Evolutionary conservation across 2,329 filamentous ascomycete genomes (phyloP), one percentile per base, ranked within the genome.

Genomic region (Penicillium freii): DNA sequence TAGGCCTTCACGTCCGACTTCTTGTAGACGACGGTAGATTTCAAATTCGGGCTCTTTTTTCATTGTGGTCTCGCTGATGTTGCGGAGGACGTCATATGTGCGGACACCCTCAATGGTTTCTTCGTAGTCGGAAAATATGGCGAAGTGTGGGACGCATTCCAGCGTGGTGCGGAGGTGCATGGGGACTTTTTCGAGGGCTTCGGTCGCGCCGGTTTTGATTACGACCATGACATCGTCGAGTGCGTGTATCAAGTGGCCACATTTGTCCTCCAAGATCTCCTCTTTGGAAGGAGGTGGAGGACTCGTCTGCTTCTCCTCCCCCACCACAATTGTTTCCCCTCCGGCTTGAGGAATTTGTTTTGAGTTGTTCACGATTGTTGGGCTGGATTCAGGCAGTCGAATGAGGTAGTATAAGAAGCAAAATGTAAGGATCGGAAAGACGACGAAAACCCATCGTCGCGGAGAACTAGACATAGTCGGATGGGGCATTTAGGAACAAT

Each of bases 21-120:
- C 65, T 61, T 75, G 75, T 15, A 81, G 72, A 25, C 74, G 74
- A 42, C 75, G 77, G 67, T 83, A 83, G 57, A 82, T 76, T 52
- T 71, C 65, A 58, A 83, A 83, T 57, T 83, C 80, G 3, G 77
- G 71, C 11, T 66, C 58, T 5, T 50, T 62, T 21, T 56, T 38
- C 45, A 61, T 63, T 6, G 62, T 65, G 1, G 45, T 19, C 39
- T 64, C 59, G 39, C 63, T 61, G 7, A 71, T 60, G 27, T 66
- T 70, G 23, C 63, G 62, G n/a, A 70, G 48, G 34, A 69, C 59
- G 43, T 70, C 67, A 29, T 64, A 59, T 7, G 61, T 63, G 33
- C 53, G 66, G 4, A 71, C 64, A 0, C 67, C 68, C 15, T 58
- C 50, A 27, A 70, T 65, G 4, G 60, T 62, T 44, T 71, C 69